Evolutionary conservation across 2,329 filamentous ascomycete genomes (phyloP), one percentile per base, ranked within the genome.

Genomic region (Botryotinia convoluta): DNA sequence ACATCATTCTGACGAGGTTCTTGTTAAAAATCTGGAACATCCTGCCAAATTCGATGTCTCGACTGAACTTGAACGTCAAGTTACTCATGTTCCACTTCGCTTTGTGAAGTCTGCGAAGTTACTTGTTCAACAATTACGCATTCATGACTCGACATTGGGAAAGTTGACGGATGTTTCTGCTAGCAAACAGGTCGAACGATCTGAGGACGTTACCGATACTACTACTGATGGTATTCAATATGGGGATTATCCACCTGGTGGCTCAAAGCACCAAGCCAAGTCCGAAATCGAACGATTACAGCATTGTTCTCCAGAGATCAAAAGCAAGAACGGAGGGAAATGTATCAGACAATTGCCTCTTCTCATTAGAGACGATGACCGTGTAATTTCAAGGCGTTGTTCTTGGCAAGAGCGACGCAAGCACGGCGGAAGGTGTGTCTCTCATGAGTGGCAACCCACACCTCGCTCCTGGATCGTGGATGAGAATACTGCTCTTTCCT

Each of bases 351-450:
- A 12, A 54, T 18, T 37, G 22, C 20, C 54, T 57, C 35, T 68
- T 35, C 48, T 22, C 22, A 57, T 22, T 29, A 57, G 65, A 29
- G 65, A 68, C 22, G 65, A 68, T 42, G 65, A 68, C 14, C 48
- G 35, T 57, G 48, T 68, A 18, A 8, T 57, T 10, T 9, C 26
- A 14, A 37, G 10, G 29, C 35, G 26, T 29, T 57, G 65, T 20
- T 57, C 65, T 57, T 68, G 48, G 65, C 48, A 68, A 42, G 65
- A 42, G 12, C 16, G 65, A 57, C 65, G 65, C 65, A 57, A 42
- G 18, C 10, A 57, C 20, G 35, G 48, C 1, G 65, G 65, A 68
- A 68, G 4, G n/a, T 68, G 48, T 57, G 16, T 22, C 8, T 22
- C 35, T 54, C 26, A 8, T 54, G n/a, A 54, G 14, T 42, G 48